Base-by-base conservation (phyloP, 2,329 filamentous ascomycete genomes). In the Fusarium clavum region DNA sequence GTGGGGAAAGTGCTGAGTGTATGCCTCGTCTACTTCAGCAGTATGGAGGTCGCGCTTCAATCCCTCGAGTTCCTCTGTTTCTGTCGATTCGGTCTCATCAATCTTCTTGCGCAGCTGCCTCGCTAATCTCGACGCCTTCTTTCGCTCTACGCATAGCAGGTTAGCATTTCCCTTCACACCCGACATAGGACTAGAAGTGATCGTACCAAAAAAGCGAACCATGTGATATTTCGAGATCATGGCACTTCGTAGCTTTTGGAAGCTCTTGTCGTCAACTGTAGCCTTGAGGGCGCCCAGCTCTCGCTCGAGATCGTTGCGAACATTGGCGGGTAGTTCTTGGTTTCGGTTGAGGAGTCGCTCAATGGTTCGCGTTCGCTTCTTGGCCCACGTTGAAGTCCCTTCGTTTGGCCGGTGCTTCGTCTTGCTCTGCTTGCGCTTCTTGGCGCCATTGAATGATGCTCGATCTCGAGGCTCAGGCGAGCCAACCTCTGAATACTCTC, bases 211-310 rank as follows among this genome's bases (percentile, higher is more conserved):
- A 78, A 96, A 96, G 29, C 93, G 85, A 53, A 95, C 88, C 87
- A 93, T 94, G 78, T 95, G 92, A 74, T 94, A 96, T 78, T 90
- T 92, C 53, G 84, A 84, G 67, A 94, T 94, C 87, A 94, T 93
- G 63, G 88, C 85, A 73, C 85, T 86, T 71, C 88, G 86, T 76
- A 85, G 85, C 80, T 89, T 90, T 73, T 89, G 88, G 62, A 85
- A 84, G 63, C 87, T 82, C 49, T 86, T 84, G 67, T 87, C 84
- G 7, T 80, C 83, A 62, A 94, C 83, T 74, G 92, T 90, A 69
- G 87, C 83, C 78, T 88, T 85, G 74, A 90, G 90, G 7, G 90
- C 86, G 48, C 86, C 86, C 67, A 95, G 81, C 76, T 94, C 92
- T 58, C 92, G 86, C 80, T 94, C 91, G 64, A 92, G 85, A 27